Percentiles rank a stretch among this genome's conserved stretches.
Evolutionary conservation across 805 yeast genomes (phyloP).

Genomic region (Sugiyamaella chiloensis): DNA sequence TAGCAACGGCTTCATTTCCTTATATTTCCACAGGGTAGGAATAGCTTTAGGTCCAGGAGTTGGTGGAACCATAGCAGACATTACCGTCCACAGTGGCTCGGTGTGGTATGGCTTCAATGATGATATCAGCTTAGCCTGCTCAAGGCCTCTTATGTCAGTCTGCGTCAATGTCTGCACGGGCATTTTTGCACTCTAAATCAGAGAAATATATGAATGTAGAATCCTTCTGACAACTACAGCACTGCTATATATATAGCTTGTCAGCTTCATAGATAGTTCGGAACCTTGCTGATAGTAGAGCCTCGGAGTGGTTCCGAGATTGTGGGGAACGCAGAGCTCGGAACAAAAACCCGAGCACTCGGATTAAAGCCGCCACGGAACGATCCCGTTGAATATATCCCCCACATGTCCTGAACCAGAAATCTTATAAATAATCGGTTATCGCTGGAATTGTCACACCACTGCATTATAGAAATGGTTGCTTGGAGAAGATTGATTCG

Average conservation of each 20-base stretch:
- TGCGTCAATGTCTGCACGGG: no score
- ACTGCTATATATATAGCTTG: no score
- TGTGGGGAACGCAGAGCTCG: background rate
- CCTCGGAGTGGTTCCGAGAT: no score
- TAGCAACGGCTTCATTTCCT: constrained; percentile 5
- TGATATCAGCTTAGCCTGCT: constrained; percentile 1
- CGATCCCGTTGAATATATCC: background rate
- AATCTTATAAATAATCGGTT: background rate
- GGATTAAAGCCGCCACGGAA: background rate
- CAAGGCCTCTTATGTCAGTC: no score
- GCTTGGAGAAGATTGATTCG: constrained; percentile 42
- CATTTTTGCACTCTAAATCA: no score
- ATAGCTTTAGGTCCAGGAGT: constrained; percentile 9
- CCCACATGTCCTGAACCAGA: background rate
- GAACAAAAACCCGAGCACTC: background rate
- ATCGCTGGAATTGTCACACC: no score
- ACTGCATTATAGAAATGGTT: constrained; percentile 6
- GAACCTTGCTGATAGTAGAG: no score
- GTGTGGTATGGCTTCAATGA: constrained; percentile 5
- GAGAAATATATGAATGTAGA: no score
- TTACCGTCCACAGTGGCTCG: constrained; percentile 12
- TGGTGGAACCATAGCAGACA: constrained; percentile 11
- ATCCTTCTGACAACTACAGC: no score
- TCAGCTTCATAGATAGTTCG: no score
- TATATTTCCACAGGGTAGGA: constrained; percentile 9